Base-by-base conservation (phyloP, 2,329 filamentous ascomycete species). In the Coniochaeta ligniaria region DNA sequence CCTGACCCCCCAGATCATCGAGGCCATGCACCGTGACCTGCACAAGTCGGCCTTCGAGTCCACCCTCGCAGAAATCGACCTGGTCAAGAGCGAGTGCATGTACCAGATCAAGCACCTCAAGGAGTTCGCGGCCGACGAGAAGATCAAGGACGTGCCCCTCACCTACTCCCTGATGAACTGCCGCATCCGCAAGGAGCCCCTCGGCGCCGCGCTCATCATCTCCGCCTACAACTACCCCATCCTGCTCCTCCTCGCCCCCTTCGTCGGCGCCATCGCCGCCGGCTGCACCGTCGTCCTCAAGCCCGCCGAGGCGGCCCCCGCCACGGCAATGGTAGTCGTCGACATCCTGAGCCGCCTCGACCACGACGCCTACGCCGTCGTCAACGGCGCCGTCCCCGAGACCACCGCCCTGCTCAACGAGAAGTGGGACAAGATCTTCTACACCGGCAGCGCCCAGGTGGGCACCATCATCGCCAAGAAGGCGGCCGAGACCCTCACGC, bases 351-450 rank as follows among this genome's bases (percentile, higher is more conserved):
- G 89, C 70, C 83, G 83, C 43, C 86, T 99, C 59, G 95, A 98
- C 72, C 84, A 86, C 1, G 83, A 85, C 17, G 88, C 87, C 67
- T 97, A 92, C 75, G 78, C 80, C 38, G 84, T 92, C 61, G 80
- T 97, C 66, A 95, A 97, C 72, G 95, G 95, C 62, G 87, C 80
- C 31, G 76, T 96, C 22, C 81, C 88, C 4, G 92, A 96, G 79
- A 92, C 90, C 4, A 91, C 90, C 54, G 87, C 86, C 14, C 78
- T 98, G 52, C 83, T 99, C 36, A 86, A 94, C 61, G 85, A 92
- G 78, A 94, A 94, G 74, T 99, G 93, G 89, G 93, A 96, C 78
- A 98, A 97, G 83, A 96, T 99, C 70, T 93, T 95, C 80, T 99
- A 96, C 78, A 99, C 95, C 1, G 95, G 95, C 60, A 88, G 86